Conservation (phyloP, 768 basidiomycete genomes). For the Mycena latifolia region DNA sequence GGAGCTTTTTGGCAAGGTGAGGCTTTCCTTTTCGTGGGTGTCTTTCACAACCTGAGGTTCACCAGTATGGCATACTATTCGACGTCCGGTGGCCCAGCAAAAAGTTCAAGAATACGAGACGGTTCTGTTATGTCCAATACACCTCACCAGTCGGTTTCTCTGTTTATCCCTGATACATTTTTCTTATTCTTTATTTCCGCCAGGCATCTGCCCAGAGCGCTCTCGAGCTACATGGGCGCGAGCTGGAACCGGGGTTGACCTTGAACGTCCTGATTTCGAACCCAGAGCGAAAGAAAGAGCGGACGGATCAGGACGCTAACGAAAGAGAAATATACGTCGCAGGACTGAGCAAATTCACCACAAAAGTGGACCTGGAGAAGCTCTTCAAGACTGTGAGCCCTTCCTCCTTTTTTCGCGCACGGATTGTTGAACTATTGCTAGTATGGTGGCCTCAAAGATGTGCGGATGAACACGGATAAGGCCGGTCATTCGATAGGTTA, state of each 20-base stretch:
- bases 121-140: conserved; percentile 97
- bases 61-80: conserved; percentile 89
- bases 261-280: conserved; percentile 91
- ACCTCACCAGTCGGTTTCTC: conserved; percentile 77
- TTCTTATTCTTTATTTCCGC: neutral
- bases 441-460: conserved; percentile 87
- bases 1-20: conserved; percentile 82
- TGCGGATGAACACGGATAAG: conserved; percentile 83
- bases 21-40: conserved; percentile 31
- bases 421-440: conserved; percentile 44
- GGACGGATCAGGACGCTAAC: conserved; percentile 90
- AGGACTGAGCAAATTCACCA: conserved; percentile 84
- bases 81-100: conserved; percentile 99
- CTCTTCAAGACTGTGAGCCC: conserved; percentile 80
- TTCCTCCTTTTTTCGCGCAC: neutral
- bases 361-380: conserved; percentile 80
- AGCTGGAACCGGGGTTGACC: conserved; percentile 75
- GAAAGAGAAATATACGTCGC: conserved; percentile 91
- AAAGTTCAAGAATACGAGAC: conserved; percentile 90
- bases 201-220: conserved; percentile 80
- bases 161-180: neutral
- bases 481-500: conserved; percentile 84
- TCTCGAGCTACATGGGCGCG: conserved; percentile 82
- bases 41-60: neutral
- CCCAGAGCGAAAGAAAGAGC: conserved; percentile 88